phyloP scores from a whole-genome alignment of 805 yeast species.

The Metschnikowia matae region DNA sequence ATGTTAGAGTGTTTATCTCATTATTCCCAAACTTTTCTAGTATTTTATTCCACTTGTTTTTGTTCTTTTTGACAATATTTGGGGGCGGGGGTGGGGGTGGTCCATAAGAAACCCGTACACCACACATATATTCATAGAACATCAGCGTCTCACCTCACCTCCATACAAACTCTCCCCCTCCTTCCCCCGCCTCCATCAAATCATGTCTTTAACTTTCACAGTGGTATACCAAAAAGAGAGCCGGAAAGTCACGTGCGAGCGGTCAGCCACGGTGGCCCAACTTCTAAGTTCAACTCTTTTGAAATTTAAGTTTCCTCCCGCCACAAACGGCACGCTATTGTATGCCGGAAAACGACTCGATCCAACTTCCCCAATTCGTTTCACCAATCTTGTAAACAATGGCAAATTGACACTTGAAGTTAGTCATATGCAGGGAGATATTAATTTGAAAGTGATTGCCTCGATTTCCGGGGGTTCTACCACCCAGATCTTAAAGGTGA shows the following conservation, averaged over 20 bases:
- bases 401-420: constrained; percentile 25
- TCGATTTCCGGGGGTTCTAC: constrained; percentile 4
- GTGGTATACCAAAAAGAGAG: constrained; percentile 21
- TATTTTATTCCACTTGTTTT: too few relatives aligned
- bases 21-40: too few relatives aligned
- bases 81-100: not conserved
- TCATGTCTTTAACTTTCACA: constrained; percentile 22
- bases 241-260: constrained; percentile 28
- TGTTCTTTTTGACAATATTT: too few relatives aligned
- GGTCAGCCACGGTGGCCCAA: constrained; percentile 27
- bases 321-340: constrained; percentile 23
- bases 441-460: constrained; percentile 10
- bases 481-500: constrained; percentile 8
- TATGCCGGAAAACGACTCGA: constrained; percentile 31
- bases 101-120: not conserved
- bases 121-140: not conserved
- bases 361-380: constrained; percentile 28
- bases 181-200: not conserved
- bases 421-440: not conserved
- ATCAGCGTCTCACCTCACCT: not conserved
- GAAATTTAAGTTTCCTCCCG: constrained; percentile 23
- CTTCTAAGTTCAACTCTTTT: constrained; percentile 20
- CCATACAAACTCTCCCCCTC: too few relatives aligned
- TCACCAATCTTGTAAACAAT: constrained; percentile 31
- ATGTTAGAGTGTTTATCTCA: too few relatives aligned